Evolutionary conservation across 768 basidiomycete species (phyloP), one percentile per base, ranked within the genome.

Genomic region (Leccinum imitatum): DNA sequence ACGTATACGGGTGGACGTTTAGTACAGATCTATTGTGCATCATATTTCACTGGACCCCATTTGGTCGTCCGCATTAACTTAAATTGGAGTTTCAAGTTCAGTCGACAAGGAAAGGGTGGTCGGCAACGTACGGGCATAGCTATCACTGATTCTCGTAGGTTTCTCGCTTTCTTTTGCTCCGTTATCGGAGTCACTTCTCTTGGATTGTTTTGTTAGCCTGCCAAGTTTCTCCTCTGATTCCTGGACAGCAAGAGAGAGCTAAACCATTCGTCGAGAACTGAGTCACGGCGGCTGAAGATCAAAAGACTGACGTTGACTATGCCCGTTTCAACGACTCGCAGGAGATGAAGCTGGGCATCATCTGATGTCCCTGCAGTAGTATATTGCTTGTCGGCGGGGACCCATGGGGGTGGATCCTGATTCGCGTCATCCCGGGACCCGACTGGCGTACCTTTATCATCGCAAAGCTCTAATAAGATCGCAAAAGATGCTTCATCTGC

Each of bases 1-100:
- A 75, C 90, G 92, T 58, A 96, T 96, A 78, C 87, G 92, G 57
- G 94, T 96, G 76, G 93, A 95, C 75, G 86, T 93, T 71, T 93
- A 84, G 78, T 56, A 63, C 52, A 60, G 63, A 68, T 67, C 54
- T 66, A 59, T 58, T 60, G 25, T 63, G 58, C 65, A 59, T 58
- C 53, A 47, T 19, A 19, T 46, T 46, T 46, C 19, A 55, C 56
- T 23, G 59, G 68, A 64, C 51, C 54, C 27, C 46, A 30, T 54
- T 54, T 53, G 48, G 13, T 33, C 55, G 54, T 54, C 54, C 59
- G 44, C 62, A 56, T 62, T 59, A 27, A 46, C 62, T 59, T 33
- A 23, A 48, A 23, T 41, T 21, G 15, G 39, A 51, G 54, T 25
- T 51, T 58, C 44, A 53, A 63, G 48, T 41, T 33, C 8, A 57